These are phyloP conservation scores for Tolypocladium tundrense DNA, from an alignment of 2,329 filamentous ascomycete species.

Conservation along the genomic window DNA sequence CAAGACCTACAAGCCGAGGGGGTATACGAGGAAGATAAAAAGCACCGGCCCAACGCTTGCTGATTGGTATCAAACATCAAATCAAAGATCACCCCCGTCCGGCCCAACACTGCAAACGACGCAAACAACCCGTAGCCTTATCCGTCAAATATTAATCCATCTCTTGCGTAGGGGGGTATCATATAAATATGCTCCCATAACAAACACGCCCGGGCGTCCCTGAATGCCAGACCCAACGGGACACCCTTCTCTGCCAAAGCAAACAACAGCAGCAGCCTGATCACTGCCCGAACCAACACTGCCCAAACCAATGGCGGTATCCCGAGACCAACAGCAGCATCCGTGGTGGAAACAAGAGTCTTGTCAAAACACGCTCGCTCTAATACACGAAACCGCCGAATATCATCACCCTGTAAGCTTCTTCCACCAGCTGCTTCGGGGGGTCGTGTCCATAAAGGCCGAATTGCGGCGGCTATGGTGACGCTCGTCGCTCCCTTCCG, in stretches of 20 bases:
- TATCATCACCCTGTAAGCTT: slow-evolving; percentile 34
- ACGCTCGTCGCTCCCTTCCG: slow-evolving; percentile 34
- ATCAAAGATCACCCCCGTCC: neutral
- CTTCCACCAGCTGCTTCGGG: slow-evolving; percentile 50
- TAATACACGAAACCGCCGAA: neutral
- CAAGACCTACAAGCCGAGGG: neutral
- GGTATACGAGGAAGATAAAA: too few species aligned
- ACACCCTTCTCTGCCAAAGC: neutral
- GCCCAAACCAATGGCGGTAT: neutral
- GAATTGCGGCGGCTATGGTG: slow-evolving; percentile 29
- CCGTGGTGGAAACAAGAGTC: neutral
- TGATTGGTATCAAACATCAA: neutral
- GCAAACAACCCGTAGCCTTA: neutral
- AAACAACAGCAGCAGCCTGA: neutral
- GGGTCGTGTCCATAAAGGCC: slow-evolving; percentile 33
- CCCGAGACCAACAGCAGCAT: neutral
- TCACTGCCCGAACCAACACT: neutral
- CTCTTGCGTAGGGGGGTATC: neutral
- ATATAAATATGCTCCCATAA: neutral
- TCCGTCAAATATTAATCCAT: neutral
- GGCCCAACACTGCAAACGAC: neutral
- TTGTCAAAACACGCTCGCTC: slow-evolving; percentile 7
- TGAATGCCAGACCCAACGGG: neutral
- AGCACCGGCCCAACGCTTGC: neutral
- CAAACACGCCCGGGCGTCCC: neutral